Conservation (phyloP, 2,329 filamentous ascomycete genomes). For the Thelonectria rubi region DNA sequence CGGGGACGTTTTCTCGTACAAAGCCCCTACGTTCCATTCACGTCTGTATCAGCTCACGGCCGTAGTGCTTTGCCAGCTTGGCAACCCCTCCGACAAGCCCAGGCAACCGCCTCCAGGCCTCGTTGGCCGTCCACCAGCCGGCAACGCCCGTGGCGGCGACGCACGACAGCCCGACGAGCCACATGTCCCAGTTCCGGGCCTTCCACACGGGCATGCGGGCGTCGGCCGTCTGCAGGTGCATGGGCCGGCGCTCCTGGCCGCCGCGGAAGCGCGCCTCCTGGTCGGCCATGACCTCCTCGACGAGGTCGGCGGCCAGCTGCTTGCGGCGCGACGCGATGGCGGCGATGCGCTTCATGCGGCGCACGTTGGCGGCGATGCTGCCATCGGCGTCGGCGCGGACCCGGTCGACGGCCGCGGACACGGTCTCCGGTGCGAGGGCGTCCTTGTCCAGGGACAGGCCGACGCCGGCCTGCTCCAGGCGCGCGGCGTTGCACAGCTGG, state of each 20-base stretch:
- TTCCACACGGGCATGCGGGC: slow-evolving; percentile 52
- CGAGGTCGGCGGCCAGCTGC: slow-evolving; percentile 49
- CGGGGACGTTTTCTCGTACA: not conserved
- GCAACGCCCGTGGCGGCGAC: slow-evolving; percentile 20
- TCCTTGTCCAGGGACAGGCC: slow-evolving; percentile 50
- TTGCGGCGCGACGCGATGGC: slow-evolving; percentile 47
- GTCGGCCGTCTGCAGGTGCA: slow-evolving; percentile 56
- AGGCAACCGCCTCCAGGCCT: slow-evolving; percentile 30
- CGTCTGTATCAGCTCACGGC: slow-evolving; percentile 8
- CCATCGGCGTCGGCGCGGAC: slow-evolving; percentile 46
- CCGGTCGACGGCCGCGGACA: slow-evolving; percentile 41
- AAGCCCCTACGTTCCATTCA: not conserved
- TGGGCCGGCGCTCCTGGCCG: slow-evolving; percentile 42
- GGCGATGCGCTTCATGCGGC: slow-evolving; percentile 51
- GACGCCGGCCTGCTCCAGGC: slow-evolving; percentile 48
- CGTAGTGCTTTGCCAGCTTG: slow-evolving; percentile 3
- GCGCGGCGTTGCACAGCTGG: slow-evolving; percentile 50
- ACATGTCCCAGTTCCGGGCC: slow-evolving; percentile 52
- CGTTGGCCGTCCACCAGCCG: slow-evolving; percentile 34
- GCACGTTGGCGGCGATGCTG: slow-evolving; percentile 44
- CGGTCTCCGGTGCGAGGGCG: slow-evolving; percentile 45
- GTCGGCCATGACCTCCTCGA: slow-evolving; percentile 55
- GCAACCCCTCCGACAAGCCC: slow-evolving; percentile 12
- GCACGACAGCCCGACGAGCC: slow-evolving; percentile 32
- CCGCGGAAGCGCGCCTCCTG: slow-evolving; percentile 38